Percentiles rank a stretch among this genome's conserved stretches.
Conservation (phyloP, 768 basidiomycete species). For the Tricholoma flavovirens region DNA sequence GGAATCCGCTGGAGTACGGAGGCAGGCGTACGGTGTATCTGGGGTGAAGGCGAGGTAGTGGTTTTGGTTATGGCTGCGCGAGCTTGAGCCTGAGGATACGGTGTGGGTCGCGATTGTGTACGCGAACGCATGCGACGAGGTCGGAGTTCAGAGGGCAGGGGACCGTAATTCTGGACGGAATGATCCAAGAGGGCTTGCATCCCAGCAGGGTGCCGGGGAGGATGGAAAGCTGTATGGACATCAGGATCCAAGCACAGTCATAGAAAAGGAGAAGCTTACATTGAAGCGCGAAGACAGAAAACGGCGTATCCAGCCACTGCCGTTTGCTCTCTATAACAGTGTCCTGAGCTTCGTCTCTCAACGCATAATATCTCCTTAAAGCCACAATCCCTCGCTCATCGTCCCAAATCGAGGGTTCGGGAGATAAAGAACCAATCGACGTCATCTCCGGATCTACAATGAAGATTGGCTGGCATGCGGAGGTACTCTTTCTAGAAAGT, state of each 20-base stretch:
- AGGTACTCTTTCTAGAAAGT: constrained; percentile 29
- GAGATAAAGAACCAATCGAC: constrained; percentile 41
- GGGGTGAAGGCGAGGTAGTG: constrained; percentile 30
- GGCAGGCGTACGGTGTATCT: constrained; percentile 6
- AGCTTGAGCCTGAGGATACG: too few species aligned
- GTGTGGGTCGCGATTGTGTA: constrained; percentile 53
- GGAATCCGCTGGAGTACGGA: constrained; percentile 37
- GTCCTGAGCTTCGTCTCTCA: constrained; percentile 61
- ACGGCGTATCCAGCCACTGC: constrained; percentile 64
- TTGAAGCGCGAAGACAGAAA: constrained; percentile 68
- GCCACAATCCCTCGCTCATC: constrained; percentile 63
- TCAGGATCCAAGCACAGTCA: constrained; percentile 1
- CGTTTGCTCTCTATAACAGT: constrained; percentile 63
- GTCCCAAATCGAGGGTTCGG: constrained; percentile 48
- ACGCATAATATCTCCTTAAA: constrained; percentile 61
- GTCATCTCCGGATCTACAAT: constrained; percentile 54
- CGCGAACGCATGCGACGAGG: constrained; percentile 58
- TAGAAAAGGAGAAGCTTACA: constrained; percentile 37
- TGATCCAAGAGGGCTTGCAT: constrained; percentile 73
- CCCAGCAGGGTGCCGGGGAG: constrained; percentile 54
- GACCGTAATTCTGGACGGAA: constrained; percentile 63
- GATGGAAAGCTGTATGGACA: constrained; percentile 54
- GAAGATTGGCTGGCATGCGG: constrained; percentile 38
- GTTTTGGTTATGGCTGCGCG: constrained; percentile 26
- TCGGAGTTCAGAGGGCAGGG: constrained; percentile 67